phyloP scores from a whole-genome alignment of 139 green algal genomes.

The Asterochloris sp. region DNA sequence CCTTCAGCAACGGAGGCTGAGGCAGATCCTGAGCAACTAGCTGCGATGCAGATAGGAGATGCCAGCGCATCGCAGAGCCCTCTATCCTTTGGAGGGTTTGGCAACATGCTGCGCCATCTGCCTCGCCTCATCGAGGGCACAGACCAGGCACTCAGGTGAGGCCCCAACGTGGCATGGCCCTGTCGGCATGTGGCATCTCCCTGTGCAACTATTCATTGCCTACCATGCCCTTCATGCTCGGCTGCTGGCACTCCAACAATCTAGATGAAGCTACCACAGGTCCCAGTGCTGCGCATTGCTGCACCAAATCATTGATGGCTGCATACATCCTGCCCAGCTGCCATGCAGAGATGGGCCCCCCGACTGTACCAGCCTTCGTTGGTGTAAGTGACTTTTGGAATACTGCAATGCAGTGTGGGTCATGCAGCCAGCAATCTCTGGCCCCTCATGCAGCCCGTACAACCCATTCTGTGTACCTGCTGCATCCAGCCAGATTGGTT shows the following conservation, averaged over 20 bases:
- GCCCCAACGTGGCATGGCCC: not conserved
- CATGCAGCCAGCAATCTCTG: no score
- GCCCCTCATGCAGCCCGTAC: no score
- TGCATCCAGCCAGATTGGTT: no score
- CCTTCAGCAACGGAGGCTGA: not conserved
- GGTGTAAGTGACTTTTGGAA: no score
- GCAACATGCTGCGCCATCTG: slow-evolving; percentile 70
- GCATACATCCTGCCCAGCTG: not conserved
- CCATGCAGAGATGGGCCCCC: not conserved
- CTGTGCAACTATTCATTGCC: slow-evolving; percentile 49
- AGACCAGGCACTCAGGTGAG: slow-evolving; percentile 41
- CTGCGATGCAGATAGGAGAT: slow-evolving; percentile 37
- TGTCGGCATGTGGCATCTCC: not conserved
- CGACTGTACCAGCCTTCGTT: no score
- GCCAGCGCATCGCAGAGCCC: slow-evolving; percentile 91
- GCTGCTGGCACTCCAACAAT: not conserved
- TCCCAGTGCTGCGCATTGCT: not conserved
- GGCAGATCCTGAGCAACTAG: not conserved
- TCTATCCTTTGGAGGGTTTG: slow-evolving; percentile 96
- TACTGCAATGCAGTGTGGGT: no score
- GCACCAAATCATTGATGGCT: not conserved
- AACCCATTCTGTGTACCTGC: no score
- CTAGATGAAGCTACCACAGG: not conserved
- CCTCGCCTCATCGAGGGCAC: slow-evolving; percentile 58
- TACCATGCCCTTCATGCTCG: not conserved